Conservation (phyloP, 306 rosid genomes). For the Nissolia schottii region DNA sequence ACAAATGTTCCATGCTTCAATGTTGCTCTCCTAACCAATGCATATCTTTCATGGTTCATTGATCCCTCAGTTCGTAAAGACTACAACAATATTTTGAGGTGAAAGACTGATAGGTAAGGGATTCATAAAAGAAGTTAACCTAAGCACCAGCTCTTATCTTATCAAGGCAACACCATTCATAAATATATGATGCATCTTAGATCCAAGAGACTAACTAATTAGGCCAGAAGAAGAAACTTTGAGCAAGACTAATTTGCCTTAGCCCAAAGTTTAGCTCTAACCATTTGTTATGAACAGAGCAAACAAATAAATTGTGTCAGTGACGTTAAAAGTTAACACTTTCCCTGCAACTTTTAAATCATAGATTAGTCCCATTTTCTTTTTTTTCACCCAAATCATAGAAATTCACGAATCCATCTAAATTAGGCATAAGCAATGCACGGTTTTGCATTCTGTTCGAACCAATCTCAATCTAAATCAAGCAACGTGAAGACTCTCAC, state of each 20-base stretch:
- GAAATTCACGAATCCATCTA: not conserved
- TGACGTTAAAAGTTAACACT: not conserved
- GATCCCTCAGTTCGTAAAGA: conserved; percentile 6
- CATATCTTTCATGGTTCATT: not conserved
- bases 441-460: not conserved
- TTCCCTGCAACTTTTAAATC: not conserved
- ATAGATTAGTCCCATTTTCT: not conserved
- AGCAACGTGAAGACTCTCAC: not conserved
- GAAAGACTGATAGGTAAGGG: not conserved
- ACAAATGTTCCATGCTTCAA: not conserved
- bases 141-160: not conserved
- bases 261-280: not conserved
- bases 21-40: not conserved
- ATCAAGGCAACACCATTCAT: not conserved
- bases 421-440: not conserved
- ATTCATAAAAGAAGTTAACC: not conserved
- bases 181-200: not conserved
- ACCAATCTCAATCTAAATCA: not conserved
- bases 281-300: not conserved
- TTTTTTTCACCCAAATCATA: not conserved
- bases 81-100: not conserved
- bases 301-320: not conserved
- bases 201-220: not conserved
- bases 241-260: not conserved
- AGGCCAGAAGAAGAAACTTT: not conserved